A percentile compares a stretch with the other conserved stretches of the same genome.
Conservation (phyloP, 192 early-diverging fungal species). For the Podila clonocystis region DNA sequence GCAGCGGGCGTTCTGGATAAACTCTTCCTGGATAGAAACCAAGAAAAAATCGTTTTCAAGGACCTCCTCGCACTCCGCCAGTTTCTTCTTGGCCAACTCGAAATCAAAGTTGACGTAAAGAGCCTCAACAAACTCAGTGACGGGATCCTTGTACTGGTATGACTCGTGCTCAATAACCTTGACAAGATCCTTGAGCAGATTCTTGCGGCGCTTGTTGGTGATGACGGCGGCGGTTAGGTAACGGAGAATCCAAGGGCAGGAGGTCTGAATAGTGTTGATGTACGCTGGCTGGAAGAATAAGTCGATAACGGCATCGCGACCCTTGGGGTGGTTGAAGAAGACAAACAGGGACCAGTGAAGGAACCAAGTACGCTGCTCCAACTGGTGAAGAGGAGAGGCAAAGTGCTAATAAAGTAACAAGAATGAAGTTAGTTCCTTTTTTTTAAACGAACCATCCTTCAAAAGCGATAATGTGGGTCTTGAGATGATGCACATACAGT, state of each 20-base stretch:
- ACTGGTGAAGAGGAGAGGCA: slow-evolving; percentile 82
- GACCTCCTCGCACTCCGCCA: slow-evolving; percentile 89
- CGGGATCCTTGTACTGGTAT: slow-evolving; percentile 87
- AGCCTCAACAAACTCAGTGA: slow-evolving; percentile 93
- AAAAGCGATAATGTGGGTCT: no score
- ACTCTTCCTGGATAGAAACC: slow-evolving; percentile 87
- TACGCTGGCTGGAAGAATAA: slow-evolving; percentile 92
- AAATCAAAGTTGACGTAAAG: slow-evolving; percentile 97
- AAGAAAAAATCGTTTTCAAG: slow-evolving; percentile 93
- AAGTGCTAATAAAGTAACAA: slow-evolving; percentile 59
- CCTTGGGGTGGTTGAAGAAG: slow-evolving; percentile 98
- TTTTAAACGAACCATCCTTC: no score
- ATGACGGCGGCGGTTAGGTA: slow-evolving; percentile 94
- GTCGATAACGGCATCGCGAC: slow-evolving; percentile 94
- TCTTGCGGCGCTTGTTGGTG: slow-evolving; percentile 89
- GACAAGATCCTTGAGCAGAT: slow-evolving; percentile 88
- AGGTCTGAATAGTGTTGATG: slow-evolving; percentile 97
- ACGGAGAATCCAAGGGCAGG: slow-evolving; percentile 96
- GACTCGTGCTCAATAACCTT: slow-evolving; percentile 89
- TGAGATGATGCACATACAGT: slow-evolving; percentile 50
- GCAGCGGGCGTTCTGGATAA: slow-evolving; percentile 92
- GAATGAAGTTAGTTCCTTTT: no score
- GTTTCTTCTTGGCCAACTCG: slow-evolving; percentile 86
- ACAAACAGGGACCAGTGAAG: slow-evolving; percentile 98
- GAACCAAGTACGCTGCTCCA: slow-evolving; percentile 93